phyloP scores from a whole-genome alignment of 192 early-diverging fungal genomes.

The Lunasporangiospora selenospora region DNA sequence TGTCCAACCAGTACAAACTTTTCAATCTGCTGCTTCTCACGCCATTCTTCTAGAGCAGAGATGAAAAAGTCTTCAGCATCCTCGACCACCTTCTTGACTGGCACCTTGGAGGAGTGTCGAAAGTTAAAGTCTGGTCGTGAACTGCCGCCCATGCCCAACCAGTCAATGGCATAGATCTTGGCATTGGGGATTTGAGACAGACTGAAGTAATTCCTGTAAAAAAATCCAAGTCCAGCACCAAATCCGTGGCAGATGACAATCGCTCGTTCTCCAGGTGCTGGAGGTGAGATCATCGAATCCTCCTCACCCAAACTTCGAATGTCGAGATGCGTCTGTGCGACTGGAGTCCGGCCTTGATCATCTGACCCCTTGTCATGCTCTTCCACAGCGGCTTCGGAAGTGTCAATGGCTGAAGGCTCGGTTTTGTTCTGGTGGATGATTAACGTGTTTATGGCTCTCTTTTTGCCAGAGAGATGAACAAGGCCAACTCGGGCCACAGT shows the following conservation, averaged over 20 bases:
- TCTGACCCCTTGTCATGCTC: constrained; percentile 24
- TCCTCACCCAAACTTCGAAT: constrained; percentile 28
- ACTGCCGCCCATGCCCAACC: constrained; percentile 95
- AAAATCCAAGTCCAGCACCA: constrained; percentile 83
- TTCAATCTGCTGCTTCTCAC: constrained; percentile 76
- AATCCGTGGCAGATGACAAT: constrained; percentile 83
- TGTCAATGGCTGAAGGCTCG: constrained; percentile 12
- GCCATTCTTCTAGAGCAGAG: constrained; percentile 89
- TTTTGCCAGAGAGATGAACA: constrained; percentile 59
- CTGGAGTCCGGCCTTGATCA: constrained; percentile 43
- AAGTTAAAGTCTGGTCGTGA: constrained; percentile 75
- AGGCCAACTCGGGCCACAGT: constrained; percentile 59
- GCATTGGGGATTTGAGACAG: constrained; percentile 60
- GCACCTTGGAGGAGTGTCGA: constrained; percentile 38
- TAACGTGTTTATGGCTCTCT: constrained; percentile 64
- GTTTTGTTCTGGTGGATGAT: constrained; percentile 58
- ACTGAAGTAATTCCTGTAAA: constrained; percentile 63
- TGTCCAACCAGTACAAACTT: constrained; percentile 88
- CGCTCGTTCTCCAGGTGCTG: constrained; percentile 37
- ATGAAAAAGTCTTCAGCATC: constrained; percentile 88
- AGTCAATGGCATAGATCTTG: constrained; percentile 81
- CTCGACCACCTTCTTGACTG: constrained; percentile 56
- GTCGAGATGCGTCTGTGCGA: constrained; percentile 46
- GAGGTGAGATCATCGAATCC: constrained; percentile 38
- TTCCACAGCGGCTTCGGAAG: constrained; percentile 20